A percentile compares a stretch with the other conserved stretches of the same genome.
phyloP scores from a whole-genome alignment of 2,329 filamentous ascomycete genomes.

The Lachnellula hyalina region DNA sequence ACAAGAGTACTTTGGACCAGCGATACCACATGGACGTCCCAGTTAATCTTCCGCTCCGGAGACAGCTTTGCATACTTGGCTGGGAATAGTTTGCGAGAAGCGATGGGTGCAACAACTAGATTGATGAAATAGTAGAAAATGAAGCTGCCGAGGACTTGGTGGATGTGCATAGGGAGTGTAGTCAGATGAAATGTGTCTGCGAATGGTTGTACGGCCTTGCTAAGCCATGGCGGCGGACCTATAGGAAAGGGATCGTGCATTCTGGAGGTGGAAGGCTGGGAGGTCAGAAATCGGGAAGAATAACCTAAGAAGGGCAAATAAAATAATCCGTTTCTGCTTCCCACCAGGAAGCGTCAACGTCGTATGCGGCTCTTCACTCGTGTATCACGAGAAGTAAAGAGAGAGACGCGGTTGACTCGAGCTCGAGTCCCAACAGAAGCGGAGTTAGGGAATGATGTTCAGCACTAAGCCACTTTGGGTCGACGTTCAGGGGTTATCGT shows the following conservation, averaged over 20 bases:
- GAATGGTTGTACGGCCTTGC: slow-evolving; percentile 53
- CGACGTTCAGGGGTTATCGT: background rate
- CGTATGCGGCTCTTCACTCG: background rate
- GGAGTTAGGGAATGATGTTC: background rate
- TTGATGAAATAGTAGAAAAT: slow-evolving; percentile 65
- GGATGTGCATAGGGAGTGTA: slow-evolving; percentile 69
- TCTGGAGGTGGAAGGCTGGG: slow-evolving; percentile 1
- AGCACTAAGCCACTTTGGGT: background rate
- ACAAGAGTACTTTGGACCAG: slow-evolving; percentile 71
- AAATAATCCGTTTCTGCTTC: background rate
- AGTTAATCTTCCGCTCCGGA: slow-evolving; percentile 63
- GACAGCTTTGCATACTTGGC: slow-evolving; percentile 57
- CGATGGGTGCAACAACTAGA: slow-evolving; percentile 57
- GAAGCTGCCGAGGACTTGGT: slow-evolving; percentile 66
- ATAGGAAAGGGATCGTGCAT: slow-evolving; percentile 71
- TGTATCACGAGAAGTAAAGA: background rate
- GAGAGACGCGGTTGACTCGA: background rate
- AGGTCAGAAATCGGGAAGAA: background rate
- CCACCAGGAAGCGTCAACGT: background rate
- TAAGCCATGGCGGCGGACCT: slow-evolving; percentile 49
- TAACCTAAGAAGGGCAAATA: background rate
- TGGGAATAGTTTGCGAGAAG: slow-evolving; percentile 60
- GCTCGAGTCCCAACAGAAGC: background rate
- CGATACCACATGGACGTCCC: slow-evolving; percentile 84
- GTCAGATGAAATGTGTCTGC: slow-evolving; percentile 57